phyloP scores from a whole-genome alignment of 2,329 filamentous ascomycete species.

The Venturia asperata region DNA sequence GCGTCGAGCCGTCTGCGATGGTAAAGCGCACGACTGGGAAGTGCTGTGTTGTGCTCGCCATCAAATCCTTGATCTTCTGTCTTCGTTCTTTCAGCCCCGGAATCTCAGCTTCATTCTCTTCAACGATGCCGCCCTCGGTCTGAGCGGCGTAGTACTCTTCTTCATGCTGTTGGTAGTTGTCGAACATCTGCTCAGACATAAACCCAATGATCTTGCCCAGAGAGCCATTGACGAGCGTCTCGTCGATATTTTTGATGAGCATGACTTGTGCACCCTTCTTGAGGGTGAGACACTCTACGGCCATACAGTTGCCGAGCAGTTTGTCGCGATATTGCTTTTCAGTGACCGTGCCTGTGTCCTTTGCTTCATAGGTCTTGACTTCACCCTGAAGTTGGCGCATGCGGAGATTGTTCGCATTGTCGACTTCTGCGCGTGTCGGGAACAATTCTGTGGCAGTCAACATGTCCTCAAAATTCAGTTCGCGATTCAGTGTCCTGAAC shows the following conservation, averaged over 20 bases:
- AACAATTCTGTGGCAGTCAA: constrained; percentile 87
- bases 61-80: constrained; percentile 41
- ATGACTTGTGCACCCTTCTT: constrained; percentile 96
- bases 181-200: constrained; percentile 61
- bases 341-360: constrained; percentile 61
- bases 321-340: constrained; percentile 67
- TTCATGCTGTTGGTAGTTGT: constrained; percentile 51
- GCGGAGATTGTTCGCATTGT: constrained; percentile 70
- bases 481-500: constrained; percentile 67
- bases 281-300: constrained; percentile 68
- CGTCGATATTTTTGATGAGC: constrained; percentile 99
- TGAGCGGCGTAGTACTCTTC: constrained; percentile 45
- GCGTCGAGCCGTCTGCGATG: constrained; percentile 66
- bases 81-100: constrained; percentile 32
- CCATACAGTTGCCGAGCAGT: constrained; percentile 85
- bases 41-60: constrained; percentile 46
- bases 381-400: constrained; percentile 66
- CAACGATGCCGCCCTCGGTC: constrained; percentile 40
- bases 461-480: constrained; percentile 64
- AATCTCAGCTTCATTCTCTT: constrained; percentile 28
- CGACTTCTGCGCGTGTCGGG: constrained; percentile 83
- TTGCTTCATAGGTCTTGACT: constrained; percentile 60
- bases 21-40: constrained; percentile 84
- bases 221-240: constrained; percentile 87
- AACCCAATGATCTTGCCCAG: constrained; percentile 79